Percentiles rank a stretch among this genome's conserved stretches.
phyloP scores from a whole-genome alignment of 495 filamentous ascomycete species.

The Cudoniella acicularis region DNA sequence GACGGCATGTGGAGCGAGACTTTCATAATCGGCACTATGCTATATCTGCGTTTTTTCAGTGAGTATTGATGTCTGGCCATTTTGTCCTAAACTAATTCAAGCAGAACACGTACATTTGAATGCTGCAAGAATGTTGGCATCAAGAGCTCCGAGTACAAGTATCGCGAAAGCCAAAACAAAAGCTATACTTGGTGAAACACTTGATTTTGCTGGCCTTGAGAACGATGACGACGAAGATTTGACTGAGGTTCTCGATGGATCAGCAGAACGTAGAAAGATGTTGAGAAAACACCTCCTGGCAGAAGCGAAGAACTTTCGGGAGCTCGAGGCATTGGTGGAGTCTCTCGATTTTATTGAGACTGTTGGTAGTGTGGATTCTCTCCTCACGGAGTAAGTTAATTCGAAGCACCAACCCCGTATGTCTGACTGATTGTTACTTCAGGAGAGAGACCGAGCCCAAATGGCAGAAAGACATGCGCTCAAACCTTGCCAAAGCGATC shows the following conservation, averaged over 20 bases:
- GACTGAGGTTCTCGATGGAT: constrained; percentile 29
- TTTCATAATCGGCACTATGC: constrained; percentile 58
- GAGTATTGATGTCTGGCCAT: constrained; percentile 30
- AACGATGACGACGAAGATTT: constrained; percentile 25
- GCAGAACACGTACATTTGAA: constrained; percentile 52
- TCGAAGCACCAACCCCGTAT: not conserved
- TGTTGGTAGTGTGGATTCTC: constrained; percentile 36
- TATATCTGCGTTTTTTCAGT: constrained; percentile 75
- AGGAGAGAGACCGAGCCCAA: not conserved
- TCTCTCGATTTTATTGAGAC: constrained; percentile 64
- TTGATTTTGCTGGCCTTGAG: constrained; percentile 25
- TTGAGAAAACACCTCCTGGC: constrained; percentile 39
- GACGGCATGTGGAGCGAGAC: constrained; percentile 68
- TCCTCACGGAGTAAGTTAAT: constrained; percentile 18
- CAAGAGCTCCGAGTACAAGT: constrained; percentile 25
- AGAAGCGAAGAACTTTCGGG: constrained; percentile 61
- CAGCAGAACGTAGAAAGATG: constrained; percentile 30
- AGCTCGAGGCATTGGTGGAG: constrained; percentile 66
- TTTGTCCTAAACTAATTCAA: constrained; percentile 2
- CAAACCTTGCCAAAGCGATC: constrained; percentile 9
- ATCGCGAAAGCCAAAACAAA: constrained; percentile 30
- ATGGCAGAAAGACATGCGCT: constrained; percentile 9
- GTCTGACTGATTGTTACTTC: not conserved
- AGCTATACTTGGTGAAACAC: constrained; percentile 27
- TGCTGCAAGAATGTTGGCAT: constrained; percentile 61